phyloP scores from a whole-genome alignment of 768 basidiomycete species.

The Macrolepiota dolichaula region DNA sequence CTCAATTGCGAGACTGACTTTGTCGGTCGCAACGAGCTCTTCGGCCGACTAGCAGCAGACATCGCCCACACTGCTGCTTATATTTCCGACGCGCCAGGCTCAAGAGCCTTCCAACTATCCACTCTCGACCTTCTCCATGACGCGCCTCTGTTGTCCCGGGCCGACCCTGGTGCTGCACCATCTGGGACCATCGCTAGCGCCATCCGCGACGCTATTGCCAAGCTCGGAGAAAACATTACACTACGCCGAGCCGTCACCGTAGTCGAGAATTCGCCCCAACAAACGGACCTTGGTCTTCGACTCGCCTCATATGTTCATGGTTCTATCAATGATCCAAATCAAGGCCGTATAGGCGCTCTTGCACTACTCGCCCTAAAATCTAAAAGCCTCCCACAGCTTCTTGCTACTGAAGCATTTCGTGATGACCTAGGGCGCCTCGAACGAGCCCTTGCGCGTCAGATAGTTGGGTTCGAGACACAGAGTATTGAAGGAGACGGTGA shows the following conservation, averaged over 20 bases:
- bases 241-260: constrained; percentile 56
- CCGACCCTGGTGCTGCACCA: constrained; percentile 29
- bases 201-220: constrained; percentile 67
- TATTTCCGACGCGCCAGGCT: constrained; percentile 42
- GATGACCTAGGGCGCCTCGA: constrained; percentile 62
- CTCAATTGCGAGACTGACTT: constrained; percentile 98
- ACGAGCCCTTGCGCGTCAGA: constrained; percentile 79
- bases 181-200: constrained; percentile 54
- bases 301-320: constrained; percentile 66
- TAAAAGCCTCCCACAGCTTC: constrained; percentile 36
- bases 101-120: constrained; percentile 41
- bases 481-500: constrained; percentile 42
- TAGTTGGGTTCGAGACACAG: constrained; percentile 75
- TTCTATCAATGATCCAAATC: constrained; percentile 36
- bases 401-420: constrained; percentile 46
- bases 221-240: constrained; percentile 78
- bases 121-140: constrained; percentile 49
- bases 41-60: constrained; percentile 69
- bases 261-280: constrained; percentile 35
- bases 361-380: constrained; percentile 54
- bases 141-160: constrained; percentile 61
- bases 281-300: constrained; percentile 36
- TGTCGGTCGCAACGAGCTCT: constrained; percentile 83
- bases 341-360: constrained; percentile 61
- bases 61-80: constrained; percentile 85